These are phyloP conservation scores for Ajuga chamaepitys DNA, from an alignment of 257 asterid species.

Conservation along the genomic window DNA sequence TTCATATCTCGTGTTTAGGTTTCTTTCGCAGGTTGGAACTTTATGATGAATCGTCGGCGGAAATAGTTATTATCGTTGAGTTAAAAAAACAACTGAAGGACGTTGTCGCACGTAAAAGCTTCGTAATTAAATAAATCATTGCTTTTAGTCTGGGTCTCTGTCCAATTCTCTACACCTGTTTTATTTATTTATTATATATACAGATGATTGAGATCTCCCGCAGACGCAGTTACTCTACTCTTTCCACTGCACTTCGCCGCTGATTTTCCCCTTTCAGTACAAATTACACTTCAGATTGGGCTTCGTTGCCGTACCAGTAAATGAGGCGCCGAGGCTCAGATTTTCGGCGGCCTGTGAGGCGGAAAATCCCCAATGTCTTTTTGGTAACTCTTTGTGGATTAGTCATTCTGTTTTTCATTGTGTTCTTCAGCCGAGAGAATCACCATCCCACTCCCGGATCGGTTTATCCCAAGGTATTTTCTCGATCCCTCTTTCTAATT, in stretches of 20 bases:
- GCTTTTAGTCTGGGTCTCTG: neutral
- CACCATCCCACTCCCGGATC: constrained; percentile 58
- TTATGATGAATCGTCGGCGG: neutral
- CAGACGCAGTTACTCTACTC: neutral
- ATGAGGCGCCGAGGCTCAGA: constrained; percentile 85
- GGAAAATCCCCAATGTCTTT: constrained; percentile 53
- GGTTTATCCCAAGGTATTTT: constrained; percentile 46
- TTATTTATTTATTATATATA: neutral
- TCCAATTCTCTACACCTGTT: neutral
- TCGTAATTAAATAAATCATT: neutral
- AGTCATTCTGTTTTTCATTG: constrained; percentile 51
- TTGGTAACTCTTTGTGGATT: constrained; percentile 63
- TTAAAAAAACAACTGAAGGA: neutral
- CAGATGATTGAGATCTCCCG: constrained; percentile 16
- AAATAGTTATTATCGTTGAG: neutral
- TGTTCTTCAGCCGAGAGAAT: constrained; percentile 50
- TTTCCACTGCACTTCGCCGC: constrained; percentile 7
- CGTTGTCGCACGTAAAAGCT: neutral
- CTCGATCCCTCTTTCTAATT: constrained; percentile 17
- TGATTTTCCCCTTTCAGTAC: neutral
- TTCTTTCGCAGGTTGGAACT: too few relatives aligned
- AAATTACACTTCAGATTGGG: neutral
- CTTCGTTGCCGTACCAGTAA: neutral
- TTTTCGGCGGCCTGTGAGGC: constrained; percentile 73
- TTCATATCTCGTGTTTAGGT: too few relatives aligned